phyloP scores from a whole-genome alignment of 2,329 filamentous ascomycete species.

The Colletotrichum navitas region DNA sequence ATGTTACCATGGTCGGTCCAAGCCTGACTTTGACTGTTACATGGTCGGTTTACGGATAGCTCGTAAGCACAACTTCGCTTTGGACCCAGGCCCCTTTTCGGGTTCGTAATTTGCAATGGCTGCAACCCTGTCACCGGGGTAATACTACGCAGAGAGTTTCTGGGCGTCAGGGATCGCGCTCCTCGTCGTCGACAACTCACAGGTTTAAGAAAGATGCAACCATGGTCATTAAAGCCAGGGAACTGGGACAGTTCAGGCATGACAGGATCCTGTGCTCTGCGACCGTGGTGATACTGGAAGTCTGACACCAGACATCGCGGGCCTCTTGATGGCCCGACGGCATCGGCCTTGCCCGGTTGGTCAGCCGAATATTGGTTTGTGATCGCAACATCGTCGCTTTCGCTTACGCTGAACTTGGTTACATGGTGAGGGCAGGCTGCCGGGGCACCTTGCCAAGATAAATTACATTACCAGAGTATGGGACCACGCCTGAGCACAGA shows the following conservation, averaged over 20 bases:
- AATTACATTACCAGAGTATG: conserved; percentile 69
- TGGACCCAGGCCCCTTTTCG: no score
- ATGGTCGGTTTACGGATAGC: no score
- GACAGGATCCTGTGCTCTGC: conserved; percentile 59
- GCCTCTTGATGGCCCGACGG: conserved; percentile 74
- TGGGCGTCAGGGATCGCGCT: neutral
- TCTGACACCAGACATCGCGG: conserved; percentile 67
- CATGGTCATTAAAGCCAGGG: conserved; percentile 70
- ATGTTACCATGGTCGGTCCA: no score
- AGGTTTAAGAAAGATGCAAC: conserved; percentile 67
- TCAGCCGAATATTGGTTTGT: conserved; percentile 73
- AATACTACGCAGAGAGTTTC: no score
- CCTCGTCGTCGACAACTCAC: neutral
- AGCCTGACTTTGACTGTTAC: conserved; percentile 68
- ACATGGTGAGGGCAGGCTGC: conserved; percentile 57
- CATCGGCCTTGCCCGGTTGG: conserved; percentile 67
- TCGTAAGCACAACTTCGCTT: neutral
- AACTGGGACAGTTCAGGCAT: conserved; percentile 71
- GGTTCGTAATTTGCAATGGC: neutral
- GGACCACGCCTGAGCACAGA: conserved; percentile 70
- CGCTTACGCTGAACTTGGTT: conserved; percentile 57
- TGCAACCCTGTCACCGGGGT: neutral
- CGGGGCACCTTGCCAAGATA: conserved; percentile 64
- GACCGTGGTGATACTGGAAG: conserved; percentile 68
- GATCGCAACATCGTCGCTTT: conserved; percentile 73